These are phyloP conservation scores for Turnera subulata DNA, from an alignment of 345 rosid species.

Conservation along the genomic window DNA sequence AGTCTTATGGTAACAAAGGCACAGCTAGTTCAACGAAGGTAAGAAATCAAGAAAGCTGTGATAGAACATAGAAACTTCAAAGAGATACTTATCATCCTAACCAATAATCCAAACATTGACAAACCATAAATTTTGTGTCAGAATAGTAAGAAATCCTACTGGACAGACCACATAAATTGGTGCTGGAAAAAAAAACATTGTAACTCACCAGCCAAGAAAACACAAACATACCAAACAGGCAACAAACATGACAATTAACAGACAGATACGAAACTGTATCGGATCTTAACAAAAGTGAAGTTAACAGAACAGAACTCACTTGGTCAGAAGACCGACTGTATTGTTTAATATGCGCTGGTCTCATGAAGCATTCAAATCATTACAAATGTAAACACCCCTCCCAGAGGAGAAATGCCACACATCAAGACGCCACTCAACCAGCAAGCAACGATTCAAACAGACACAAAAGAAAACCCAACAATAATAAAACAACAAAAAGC, in stretches of 20 bases:
- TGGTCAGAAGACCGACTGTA: conserved; percentile 19
- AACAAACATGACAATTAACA: too few relatives aligned
- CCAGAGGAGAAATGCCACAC: conserved; percentile 3
- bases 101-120: too few relatives aligned
- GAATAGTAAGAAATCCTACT: too few relatives aligned
- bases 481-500: not conserved
- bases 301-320: conserved; percentile 10
- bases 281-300: conserved; percentile 29
- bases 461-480: not conserved
- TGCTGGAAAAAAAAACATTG: too few relatives aligned
- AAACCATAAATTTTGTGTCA: too few relatives aligned
- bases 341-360: conserved; percentile 24
- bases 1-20: too few relatives aligned
- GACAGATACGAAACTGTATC: not conserved
- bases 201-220: too few relatives aligned
- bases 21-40: too few relatives aligned
- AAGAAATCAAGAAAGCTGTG: too few relatives aligned
- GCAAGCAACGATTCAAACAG: conserved; percentile 11
- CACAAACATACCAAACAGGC: not conserved
- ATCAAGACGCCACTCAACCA: conserved; percentile 32
- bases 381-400: conserved; percentile 6
- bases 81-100: too few relatives aligned
- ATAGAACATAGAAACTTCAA: too few relatives aligned
- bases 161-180: too few relatives aligned
- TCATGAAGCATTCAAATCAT: conserved; percentile 35